Base-by-base conservation (phyloP, 306 rosid genomes). In the Cucurbita ficifolia region DNA sequence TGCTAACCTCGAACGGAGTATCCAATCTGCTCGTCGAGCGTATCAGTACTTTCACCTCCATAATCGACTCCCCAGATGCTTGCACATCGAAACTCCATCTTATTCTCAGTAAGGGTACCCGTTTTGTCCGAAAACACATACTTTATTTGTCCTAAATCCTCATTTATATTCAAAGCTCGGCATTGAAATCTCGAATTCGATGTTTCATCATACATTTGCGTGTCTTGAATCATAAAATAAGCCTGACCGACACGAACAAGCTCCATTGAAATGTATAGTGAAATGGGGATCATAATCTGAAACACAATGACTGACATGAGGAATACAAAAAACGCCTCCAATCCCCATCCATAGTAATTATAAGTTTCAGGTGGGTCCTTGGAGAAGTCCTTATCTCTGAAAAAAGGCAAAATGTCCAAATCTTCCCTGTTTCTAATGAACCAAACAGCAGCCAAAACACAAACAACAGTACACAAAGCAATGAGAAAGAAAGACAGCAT, bases 171-270 rank as follows among this genome's bases (percentile, higher is more conserved):
- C 82, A 94, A 81, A 74, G 99, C 97, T 79, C 99, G 86, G 83
- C 99, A 94, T 80, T 90, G 96, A 64, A 94, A 94, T 77, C 83
- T 86, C 24, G 96, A 83, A 82, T 94, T 74, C 42, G 97, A 82
- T 16, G 90, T 77, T 82, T 85, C 86, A 55, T 94, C 99, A 61
- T 89, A 89, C 99, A 94, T 88, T 63, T 80, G 73, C 1, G 80
- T 24, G 81, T 94, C 99, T 70, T 82, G 45, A 75, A 85, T 88
- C 99, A 94, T 94, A 81, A 94, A 94, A 79, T 86, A 91, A 0
- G 95, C 99, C 87, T 94, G 99, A 73, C 96, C 97, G 21, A 94
- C 83, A 8, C 98, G 92, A 10, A 90, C 98, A 78, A 94, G 96
- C 75, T 94, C 98, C 97, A 94, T 86, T 5, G 99, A 94, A 77